A percentile compares a stretch with the other conserved stretches of the same genome.
Conservation (phyloP, 1,284 basidiomycete species). For the Flammula alnicola region DNA sequence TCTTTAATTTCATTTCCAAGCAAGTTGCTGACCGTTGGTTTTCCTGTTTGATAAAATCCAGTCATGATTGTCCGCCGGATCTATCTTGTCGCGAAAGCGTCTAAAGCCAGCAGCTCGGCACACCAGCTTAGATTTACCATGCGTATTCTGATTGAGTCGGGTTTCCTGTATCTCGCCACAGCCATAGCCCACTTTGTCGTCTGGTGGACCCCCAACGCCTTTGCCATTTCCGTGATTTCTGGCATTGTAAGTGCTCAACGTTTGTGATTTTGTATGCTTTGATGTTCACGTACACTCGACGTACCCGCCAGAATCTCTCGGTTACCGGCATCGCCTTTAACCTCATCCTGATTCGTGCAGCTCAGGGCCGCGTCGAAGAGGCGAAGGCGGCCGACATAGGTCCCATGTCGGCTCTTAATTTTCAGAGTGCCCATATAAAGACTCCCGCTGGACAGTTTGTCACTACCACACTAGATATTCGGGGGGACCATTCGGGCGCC, state of each 20-base stretch:
- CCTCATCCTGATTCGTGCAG: conserved; percentile 2
- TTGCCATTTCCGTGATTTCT: background rate
- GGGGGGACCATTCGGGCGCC: background rate
- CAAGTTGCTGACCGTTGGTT: background rate
- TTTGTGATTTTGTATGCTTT: background rate
- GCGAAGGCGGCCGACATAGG: background rate
- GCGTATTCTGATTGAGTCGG: background rate
- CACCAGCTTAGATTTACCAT: background rate
- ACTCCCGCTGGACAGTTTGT: background rate
- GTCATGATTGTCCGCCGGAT: background rate
- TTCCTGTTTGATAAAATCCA: background rate
- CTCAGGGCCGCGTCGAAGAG: conserved; percentile 1
- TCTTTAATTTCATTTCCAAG: background rate
- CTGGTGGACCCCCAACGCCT: background rate
- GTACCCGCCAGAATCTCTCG: background rate
- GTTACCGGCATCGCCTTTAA: conserved; percentile 5
- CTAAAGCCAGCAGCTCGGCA: background rate
- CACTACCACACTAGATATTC: background rate
- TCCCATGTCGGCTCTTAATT: background rate
- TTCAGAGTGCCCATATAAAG: background rate
- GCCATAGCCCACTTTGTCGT: background rate
- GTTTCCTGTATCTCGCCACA: background rate
- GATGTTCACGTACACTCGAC: background rate
- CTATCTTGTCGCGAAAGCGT: no score
- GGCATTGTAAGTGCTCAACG: background rate